Base-by-base conservation (phyloP, 495 filamentous ascomycete species). In the Neurospora sp. region DNA sequence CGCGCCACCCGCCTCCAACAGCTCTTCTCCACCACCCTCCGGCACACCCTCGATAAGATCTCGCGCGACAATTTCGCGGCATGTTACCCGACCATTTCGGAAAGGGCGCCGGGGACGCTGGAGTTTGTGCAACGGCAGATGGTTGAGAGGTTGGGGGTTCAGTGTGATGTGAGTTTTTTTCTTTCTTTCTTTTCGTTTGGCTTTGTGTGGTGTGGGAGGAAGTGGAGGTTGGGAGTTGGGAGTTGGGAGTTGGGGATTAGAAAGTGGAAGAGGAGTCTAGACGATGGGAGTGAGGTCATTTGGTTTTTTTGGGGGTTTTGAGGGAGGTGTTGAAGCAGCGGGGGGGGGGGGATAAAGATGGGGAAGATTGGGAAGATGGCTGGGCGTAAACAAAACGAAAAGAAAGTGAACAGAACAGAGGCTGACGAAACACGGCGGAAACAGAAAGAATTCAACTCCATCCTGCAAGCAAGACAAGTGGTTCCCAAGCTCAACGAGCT, bases 81-180 rank as follows among this genome's bases (percentile, higher is more conserved):
- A 27, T 99, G 96, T 80, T 99, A 97, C 80, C 96, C 96, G 0
- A 94, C 93, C 3, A 87, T 93, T 8, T 91, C 94, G 27, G 82
- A 83, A 73, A 81, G 90, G 75, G 91, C 90, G 39, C 90, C 92
- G 1, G 90, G 86, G 4, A 87, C 87, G 27, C 76, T 96, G 73
- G 85, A 87, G 78, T 85, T 83, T 27, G 88, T 93, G 69, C 93
- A 92, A 87, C 80, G 84, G 75, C 88, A 90, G 81, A 86, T 95
- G 83, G 88, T 92, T 45, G 87, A 86, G 69, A 84, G 89, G 76
- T 79, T 94, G 70, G 88, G 89, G 72, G 84, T 85, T 72, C 84
- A 90, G 70, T 90, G 86, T 73, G 75, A 82, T 76, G 83, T 31
- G n/a, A 81, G 80, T 73, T 48, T 69, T 31, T 71, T 27, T 16